Conservation (phyloP, 306 rosid species). For the Corylus americana region DNA sequence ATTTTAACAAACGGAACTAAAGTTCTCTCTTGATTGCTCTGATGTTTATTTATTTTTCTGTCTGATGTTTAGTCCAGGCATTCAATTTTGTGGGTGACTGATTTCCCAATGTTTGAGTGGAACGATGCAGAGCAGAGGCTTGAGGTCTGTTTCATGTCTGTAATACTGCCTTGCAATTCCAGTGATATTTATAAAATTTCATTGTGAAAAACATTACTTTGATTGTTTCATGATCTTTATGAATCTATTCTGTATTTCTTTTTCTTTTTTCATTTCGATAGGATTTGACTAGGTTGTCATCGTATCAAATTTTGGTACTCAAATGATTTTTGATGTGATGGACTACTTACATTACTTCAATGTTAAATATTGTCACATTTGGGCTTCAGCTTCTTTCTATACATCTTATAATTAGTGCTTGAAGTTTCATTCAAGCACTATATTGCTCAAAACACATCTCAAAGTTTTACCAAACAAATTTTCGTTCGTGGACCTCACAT, state of each 20-base stretch:
- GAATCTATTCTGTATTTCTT: background rate
- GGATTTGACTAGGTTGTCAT: background rate
- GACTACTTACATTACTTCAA: background rate
- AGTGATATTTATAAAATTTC: background rate
- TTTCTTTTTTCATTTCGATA: background rate
- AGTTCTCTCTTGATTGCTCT: slow-evolving; percentile 22
- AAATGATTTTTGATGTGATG: background rate
- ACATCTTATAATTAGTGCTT: background rate
- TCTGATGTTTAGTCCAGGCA: slow-evolving; percentile 62
- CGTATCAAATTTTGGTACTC: background rate
- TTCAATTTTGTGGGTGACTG: slow-evolving; percentile 92
- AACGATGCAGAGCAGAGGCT: slow-evolving; percentile 85
- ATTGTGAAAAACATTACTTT: background rate
- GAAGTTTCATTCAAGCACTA: background rate
- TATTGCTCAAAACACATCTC: too few species aligned
- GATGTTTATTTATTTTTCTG: slow-evolving; percentile 24
- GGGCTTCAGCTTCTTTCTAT: background rate
- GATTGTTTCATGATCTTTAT: background rate
- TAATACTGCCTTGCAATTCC: slow-evolving; percentile 10
- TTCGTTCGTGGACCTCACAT: too few species aligned
- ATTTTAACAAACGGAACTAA: too few species aligned
- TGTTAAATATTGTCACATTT: background rate
- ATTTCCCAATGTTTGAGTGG: slow-evolving; percentile 99
- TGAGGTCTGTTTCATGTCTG: slow-evolving; percentile 62
- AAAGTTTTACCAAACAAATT: too few species aligned